phyloP scores from a whole-genome alignment of 2,329 filamentous ascomycete genomes.

The Rugonectria rugulosa region DNA sequence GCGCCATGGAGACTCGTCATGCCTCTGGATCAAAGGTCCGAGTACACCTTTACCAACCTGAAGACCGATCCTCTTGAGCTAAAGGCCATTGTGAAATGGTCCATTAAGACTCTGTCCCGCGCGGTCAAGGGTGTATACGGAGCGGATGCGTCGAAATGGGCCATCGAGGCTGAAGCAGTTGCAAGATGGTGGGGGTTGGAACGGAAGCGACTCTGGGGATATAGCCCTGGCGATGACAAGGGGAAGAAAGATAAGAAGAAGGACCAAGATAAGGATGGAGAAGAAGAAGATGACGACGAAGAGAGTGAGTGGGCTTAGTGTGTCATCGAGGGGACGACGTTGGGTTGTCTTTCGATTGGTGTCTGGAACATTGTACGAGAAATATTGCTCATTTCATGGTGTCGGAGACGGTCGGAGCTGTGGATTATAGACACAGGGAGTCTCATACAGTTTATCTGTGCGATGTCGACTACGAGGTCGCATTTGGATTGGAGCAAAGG shows the following conservation, averaged over 20 bases:
- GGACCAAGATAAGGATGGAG: no score
- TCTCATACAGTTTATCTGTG: no score
- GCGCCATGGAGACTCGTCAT: slow-evolving; percentile 43
- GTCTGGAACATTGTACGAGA: no score
- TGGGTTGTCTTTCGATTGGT: no score
- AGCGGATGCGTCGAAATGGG: slow-evolving; percentile 42
- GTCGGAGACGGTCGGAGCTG: no score
- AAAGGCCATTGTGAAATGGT: slow-evolving; percentile 38
- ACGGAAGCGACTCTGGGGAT: slow-evolving; percentile 34
- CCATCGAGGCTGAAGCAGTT: slow-evolving; percentile 32
- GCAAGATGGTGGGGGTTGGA: slow-evolving; percentile 36
- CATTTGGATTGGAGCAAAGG: no score
- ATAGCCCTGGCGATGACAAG: background rate
- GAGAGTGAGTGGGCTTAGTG: no score
- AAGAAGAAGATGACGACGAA: no score
- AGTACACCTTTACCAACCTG: slow-evolving; percentile 44
- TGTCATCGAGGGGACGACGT: no score
- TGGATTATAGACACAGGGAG: no score
- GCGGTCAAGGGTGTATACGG: slow-evolving; percentile 29
- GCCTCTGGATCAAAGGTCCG: slow-evolving; percentile 41
- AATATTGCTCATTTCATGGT: no score
- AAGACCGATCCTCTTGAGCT: slow-evolving; percentile 41
- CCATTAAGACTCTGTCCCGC: slow-evolving; percentile 30
- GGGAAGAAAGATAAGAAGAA: background rate
- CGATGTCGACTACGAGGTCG: no score